phyloP scores from a whole-genome alignment of 352 stramenopile species.

The Phytophthora podocarpi region DNA sequence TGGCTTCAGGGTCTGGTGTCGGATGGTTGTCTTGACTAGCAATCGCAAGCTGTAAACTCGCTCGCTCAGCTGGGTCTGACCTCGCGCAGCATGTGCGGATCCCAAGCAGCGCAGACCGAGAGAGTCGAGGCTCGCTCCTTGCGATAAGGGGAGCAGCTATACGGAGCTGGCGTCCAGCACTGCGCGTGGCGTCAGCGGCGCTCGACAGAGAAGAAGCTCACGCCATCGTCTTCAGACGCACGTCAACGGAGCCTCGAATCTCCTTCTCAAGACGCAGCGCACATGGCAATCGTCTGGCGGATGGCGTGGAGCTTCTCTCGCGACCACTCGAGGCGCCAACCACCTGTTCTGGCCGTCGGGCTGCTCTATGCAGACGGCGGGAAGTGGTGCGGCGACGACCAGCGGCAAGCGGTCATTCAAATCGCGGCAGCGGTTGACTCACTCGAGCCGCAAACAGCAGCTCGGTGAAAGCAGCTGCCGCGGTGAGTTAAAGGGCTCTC shows the following conservation, averaged over 20 bases:
- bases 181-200: constrained; percentile 8
- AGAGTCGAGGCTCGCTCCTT: neutral
- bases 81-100: neutral
- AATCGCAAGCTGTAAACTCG: constrained; percentile 1
- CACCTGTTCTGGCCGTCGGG: constrained; percentile 35
- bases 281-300: constrained; percentile 27
- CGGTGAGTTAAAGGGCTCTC: constrained; percentile 20
- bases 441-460: constrained; percentile 23
- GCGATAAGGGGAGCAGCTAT: constrained; percentile 16
- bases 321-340: neutral
- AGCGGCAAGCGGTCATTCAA: constrained; percentile 12
- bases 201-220: constrained; percentile 16
- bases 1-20: constrained; percentile 16
- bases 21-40: neutral
- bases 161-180: constrained; percentile 20
- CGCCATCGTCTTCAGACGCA: constrained; percentile 28
- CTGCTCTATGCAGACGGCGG: constrained; percentile 34
- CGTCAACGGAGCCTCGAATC: constrained; percentile 1
- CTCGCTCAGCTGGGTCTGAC: constrained; percentile 12
- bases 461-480: constrained; percentile 33
- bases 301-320: constrained; percentile 13
- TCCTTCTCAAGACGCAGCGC: neutral
- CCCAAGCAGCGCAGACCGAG: neutral
- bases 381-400: constrained; percentile 20
- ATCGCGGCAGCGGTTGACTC: constrained; percentile 20